Conservation (phyloP, 345 rosid genomes). For the Aegle marmelos region DNA sequence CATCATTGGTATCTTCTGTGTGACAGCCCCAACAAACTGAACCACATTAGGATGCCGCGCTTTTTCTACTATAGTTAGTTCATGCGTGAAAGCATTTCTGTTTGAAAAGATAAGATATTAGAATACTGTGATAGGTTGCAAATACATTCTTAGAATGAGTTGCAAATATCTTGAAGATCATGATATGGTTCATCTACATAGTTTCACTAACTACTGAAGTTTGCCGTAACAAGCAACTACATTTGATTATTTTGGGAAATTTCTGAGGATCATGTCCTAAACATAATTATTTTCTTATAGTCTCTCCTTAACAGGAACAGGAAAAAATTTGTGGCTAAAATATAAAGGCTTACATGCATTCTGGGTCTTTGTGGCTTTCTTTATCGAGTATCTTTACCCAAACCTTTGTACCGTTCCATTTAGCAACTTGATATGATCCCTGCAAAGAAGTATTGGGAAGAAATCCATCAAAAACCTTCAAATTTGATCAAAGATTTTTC, state of each 20-base stretch:
- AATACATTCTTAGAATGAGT: background rate
- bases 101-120: slow-evolving; percentile 13
- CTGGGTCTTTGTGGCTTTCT: slow-evolving; percentile 65
- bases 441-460: slow-evolving; percentile 22
- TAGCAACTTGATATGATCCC: slow-evolving; percentile 96
- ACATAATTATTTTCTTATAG: background rate
- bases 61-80: slow-evolving; percentile 78
- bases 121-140: slow-evolving; percentile 9
- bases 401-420: slow-evolving; percentile 98
- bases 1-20: slow-evolving; percentile 98
- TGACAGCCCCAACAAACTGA: slow-evolving; percentile 98
- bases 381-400: slow-evolving; percentile 84
- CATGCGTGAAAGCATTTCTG: slow-evolving; percentile 83
- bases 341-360: slow-evolving; percentile 44
- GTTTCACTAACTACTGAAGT: background rate
- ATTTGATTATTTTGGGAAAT: background rate
- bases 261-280: background rate
- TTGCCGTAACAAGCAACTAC: background rate
- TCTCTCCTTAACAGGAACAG: background rate
- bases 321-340: background rate
- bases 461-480: background rate
- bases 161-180: background rate
- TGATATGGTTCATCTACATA: background rate
- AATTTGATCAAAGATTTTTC: background rate
- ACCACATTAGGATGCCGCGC: slow-evolving; percentile 96